A percentile compares a stretch with the other conserved stretches of the same genome.
Conservation (phyloP, 768 basidiomycete genomes). For the Lactifluus subvellereus region DNA sequence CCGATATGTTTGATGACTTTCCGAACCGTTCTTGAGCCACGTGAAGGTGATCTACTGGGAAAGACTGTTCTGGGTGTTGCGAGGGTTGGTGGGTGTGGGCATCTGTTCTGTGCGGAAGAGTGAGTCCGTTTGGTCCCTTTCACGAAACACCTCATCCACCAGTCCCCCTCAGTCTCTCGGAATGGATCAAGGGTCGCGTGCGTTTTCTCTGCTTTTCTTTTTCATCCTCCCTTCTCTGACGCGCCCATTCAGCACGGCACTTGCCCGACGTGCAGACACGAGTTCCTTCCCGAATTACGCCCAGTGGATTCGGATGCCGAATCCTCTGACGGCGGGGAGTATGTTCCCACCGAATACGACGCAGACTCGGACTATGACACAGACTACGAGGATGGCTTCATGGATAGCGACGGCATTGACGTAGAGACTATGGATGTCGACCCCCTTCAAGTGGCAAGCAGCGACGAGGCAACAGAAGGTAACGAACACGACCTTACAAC, state of each 20-base stretch:
- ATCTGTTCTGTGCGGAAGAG: slow-evolving; percentile 66
- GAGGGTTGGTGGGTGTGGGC: slow-evolving; percentile 53
- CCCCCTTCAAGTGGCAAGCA: neutral
- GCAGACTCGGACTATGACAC: slow-evolving; percentile 32
- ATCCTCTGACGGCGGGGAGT: slow-evolving; percentile 63
- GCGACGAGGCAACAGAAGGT: slow-evolving; percentile 35
- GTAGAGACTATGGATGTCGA: slow-evolving; percentile 26
- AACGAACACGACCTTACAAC: slow-evolving; percentile 34
- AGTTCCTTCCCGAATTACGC: slow-evolving; percentile 50
- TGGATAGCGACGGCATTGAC: slow-evolving; percentile 26
- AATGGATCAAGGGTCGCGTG: slow-evolving; percentile 60
- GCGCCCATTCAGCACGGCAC: slow-evolving; percentile 51
- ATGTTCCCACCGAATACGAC: slow-evolving; percentile 51
- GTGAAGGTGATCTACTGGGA: slow-evolving; percentile 21
- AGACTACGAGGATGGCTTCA: slow-evolving; percentile 27
- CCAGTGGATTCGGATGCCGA: slow-evolving; percentile 54
- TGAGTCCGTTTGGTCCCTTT: slow-evolving; percentile 31
- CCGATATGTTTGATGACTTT: slow-evolving; percentile 62
- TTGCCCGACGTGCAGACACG: slow-evolving; percentile 61
- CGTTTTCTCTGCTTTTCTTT: slow-evolving; percentile 25
- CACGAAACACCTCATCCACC: neutral
- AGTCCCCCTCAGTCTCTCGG: slow-evolving; percentile 41
- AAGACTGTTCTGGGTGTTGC: slow-evolving; percentile 41
- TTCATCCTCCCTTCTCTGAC: neutral
- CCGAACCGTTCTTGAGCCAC: slow-evolving; percentile 35